Conservation (phyloP, 78 protist species). For the Emiliania huxleyi region DNA sequence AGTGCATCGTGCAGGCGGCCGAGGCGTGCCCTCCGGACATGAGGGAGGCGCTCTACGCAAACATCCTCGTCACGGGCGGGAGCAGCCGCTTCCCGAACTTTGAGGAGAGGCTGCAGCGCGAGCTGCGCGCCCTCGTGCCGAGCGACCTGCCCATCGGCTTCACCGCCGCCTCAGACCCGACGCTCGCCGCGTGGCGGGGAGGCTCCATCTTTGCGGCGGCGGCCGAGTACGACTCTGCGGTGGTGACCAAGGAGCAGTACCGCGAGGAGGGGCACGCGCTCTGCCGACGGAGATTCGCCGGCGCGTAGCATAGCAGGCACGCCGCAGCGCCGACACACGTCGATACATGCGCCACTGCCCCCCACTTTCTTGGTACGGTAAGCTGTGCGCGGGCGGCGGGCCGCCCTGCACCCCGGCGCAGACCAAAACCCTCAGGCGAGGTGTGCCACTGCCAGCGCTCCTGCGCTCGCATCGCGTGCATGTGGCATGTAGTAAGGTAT, state of each 20-base stretch:
- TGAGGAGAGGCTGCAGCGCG: not conserved
- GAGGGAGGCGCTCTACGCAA: not conserved
- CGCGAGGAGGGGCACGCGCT: not conserved
- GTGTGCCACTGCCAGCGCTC: too few species aligned
- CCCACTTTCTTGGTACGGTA: too few species aligned
- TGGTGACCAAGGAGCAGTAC: not conserved
- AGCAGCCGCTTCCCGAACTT: not conserved
- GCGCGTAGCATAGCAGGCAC: too few species aligned
- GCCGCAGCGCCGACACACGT: too few species aligned
- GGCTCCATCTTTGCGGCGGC: not conserved
- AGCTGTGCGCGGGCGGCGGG: too few species aligned
- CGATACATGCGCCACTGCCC: too few species aligned
- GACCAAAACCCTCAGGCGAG: too few species aligned
- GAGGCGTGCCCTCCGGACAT: slow-evolving; percentile 20
- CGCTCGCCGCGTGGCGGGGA: slow-evolving; percentile 20
- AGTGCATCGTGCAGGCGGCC: slow-evolving; percentile 67
- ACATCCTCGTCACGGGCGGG: not conserved
- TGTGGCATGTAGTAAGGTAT: too few species aligned
- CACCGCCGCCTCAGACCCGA: not conserved
- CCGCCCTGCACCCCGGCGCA: too few species aligned
- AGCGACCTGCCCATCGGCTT: not conserved
- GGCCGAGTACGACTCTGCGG: not conserved
- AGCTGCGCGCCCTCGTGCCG: slow-evolving; percentile 10
- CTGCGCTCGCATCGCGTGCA: too few species aligned
- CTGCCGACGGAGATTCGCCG: not conserved